Conservation (phyloP, 2,329 filamentous ascomycete genomes). For the Pseudohalonectria lignicola region DNA sequence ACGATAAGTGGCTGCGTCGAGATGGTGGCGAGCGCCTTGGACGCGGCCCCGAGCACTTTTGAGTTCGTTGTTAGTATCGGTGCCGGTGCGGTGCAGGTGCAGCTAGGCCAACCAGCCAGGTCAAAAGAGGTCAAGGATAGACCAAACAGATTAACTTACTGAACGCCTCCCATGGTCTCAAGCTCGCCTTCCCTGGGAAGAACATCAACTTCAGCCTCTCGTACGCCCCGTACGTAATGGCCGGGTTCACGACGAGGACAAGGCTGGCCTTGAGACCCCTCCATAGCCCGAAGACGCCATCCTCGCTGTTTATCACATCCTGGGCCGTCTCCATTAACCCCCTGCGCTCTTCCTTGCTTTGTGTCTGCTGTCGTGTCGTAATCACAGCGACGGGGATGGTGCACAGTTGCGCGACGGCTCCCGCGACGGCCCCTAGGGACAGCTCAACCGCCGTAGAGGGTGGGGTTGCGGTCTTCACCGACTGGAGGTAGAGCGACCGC, state of each 20-base stretch:
- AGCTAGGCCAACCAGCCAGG: not conserved
- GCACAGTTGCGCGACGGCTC: constrained; percentile 86
- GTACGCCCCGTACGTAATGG: constrained; percentile 96
- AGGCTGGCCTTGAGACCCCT: constrained; percentile 91
- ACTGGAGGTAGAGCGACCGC: constrained; percentile 64
- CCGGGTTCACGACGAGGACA: constrained; percentile 89
- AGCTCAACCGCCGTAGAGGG: constrained; percentile 78
- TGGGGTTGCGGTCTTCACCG: constrained; percentile 31
- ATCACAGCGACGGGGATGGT: constrained; percentile 95
- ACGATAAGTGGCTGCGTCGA: constrained; percentile 92
- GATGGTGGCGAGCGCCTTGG: constrained; percentile 85
- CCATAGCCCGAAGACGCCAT: constrained; percentile 85
- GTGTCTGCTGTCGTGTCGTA: constrained; percentile 92
- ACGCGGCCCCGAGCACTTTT: constrained; percentile 79
- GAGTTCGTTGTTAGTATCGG: too few species aligned
- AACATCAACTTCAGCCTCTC: constrained; percentile 71
- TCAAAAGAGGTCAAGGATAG: too few species aligned
- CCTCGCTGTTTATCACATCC: constrained; percentile 83
- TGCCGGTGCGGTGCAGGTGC: constrained; percentile 1
- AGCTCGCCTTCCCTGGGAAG: constrained; percentile 63
- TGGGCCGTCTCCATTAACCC: constrained; percentile 76
- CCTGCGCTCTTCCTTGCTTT: constrained; percentile 73
- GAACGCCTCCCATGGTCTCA: constrained; percentile 84
- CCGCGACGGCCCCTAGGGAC: constrained; percentile 73
- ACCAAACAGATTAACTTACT: too few species aligned